Evolutionary conservation across 2,329 filamentous ascomycete genomes (phyloP).

Genomic region (Phoma sp.): DNA sequence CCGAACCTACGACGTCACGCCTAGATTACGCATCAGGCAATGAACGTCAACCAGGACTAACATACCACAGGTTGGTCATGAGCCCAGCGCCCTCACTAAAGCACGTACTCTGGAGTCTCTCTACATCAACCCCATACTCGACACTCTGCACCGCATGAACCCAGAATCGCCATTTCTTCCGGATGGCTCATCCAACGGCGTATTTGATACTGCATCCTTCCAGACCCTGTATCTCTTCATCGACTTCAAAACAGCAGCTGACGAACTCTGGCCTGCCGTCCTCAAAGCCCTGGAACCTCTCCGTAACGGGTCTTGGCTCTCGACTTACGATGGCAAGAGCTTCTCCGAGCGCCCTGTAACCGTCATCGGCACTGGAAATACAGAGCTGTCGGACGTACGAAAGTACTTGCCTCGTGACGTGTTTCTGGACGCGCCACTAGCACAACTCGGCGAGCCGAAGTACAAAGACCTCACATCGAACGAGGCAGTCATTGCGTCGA

Average conservation of each 20-base stretch:
- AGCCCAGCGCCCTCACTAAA: constrained; percentile 58
- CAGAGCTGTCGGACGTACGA: constrained; percentile 51
- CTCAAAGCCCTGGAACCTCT: constrained; percentile 64
- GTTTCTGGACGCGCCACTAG: constrained; percentile 67
- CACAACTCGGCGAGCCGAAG: constrained; percentile 49
- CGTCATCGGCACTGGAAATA: constrained; percentile 67
- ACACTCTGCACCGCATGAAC: constrained; percentile 63
- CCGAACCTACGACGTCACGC: not conserved
- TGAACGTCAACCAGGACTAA: not conserved
- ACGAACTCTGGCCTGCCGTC: constrained; percentile 62
- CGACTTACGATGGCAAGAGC: constrained; percentile 56
- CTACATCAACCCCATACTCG: constrained; percentile 66
- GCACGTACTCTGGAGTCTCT: constrained; percentile 62
- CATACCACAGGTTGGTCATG: constrained; percentile 60
- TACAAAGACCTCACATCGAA: constrained; percentile 55
- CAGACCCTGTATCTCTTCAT: constrained; percentile 71
- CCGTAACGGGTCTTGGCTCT: constrained; percentile 60
- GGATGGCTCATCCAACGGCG: constrained; percentile 61
- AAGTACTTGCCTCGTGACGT: constrained; percentile 50
- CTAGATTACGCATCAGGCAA: not conserved
- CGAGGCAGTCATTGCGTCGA: constrained; percentile 62
- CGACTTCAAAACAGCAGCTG: constrained; percentile 66
- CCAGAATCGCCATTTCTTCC: constrained; percentile 58
- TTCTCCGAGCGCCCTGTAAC: constrained; percentile 61
- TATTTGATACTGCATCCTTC: constrained; percentile 63